Conservation (phyloP, 164 flowering plant species). For the Aristolochia californica region DNA sequence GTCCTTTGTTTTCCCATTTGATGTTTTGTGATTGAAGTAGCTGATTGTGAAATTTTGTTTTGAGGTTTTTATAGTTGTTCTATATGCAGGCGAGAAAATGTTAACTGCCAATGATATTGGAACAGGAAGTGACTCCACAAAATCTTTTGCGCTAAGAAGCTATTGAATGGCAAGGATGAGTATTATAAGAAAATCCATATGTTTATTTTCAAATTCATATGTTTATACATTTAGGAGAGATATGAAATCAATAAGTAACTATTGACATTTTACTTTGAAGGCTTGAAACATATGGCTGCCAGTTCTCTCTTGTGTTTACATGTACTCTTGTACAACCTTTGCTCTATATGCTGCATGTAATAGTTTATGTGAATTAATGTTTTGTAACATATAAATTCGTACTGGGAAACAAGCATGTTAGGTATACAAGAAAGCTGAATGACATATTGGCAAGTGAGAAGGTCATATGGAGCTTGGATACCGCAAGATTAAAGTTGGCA, state of each 20-base stretch:
- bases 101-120: constrained; percentile 20
- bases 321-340: not conserved
- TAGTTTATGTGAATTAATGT: no score
- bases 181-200: constrained; percentile 24
- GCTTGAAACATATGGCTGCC: not conserved
- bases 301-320: not conserved
- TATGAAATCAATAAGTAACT: no score
- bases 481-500: constrained; percentile 66
- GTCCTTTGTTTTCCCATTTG: not conserved
- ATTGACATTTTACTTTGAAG: not conserved
- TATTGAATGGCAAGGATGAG: constrained; percentile 82
- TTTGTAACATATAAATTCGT: constrained; percentile 61
- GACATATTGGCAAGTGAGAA: constrained; percentile 91
- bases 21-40: not conserved
- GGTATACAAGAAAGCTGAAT: constrained; percentile 80
- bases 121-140: constrained; percentile 27
- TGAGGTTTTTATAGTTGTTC: not conserved
- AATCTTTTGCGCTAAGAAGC: constrained; percentile 55
- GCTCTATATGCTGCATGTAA: not conserved
- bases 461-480: constrained; percentile 92
- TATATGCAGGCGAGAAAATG: constrained; percentile 37
- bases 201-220: not conserved
- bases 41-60: not conserved
- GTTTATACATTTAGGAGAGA: no score
- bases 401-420: constrained; percentile 89